These are phyloP conservation scores for Tricholoma sp. DNA, from an alignment of 768 basidiomycete genomes.

Conservation along the genomic window DNA sequence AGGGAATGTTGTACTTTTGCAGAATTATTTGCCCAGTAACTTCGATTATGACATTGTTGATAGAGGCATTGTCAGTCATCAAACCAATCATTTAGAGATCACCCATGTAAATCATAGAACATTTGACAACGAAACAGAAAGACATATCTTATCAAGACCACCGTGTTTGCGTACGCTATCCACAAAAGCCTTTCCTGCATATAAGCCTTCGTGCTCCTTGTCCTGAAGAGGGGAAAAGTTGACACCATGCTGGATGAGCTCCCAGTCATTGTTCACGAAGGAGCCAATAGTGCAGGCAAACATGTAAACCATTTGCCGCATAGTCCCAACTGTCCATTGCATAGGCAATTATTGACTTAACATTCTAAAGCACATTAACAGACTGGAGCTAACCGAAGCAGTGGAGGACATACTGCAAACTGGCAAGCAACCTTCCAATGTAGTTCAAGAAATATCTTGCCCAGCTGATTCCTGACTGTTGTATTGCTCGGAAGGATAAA, in stretches of 20 bases:
- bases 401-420: neutral
- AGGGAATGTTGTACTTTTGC: constrained; percentile 19
- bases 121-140: neutral
- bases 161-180: constrained; percentile 17
- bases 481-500: constrained; percentile 18
- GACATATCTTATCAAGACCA: constrained; percentile 29
- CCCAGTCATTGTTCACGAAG: constrained; percentile 27
- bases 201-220: constrained; percentile 28
- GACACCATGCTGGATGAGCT: constrained; percentile 26
- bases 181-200: constrained; percentile 25
- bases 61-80: constrained; percentile 28
- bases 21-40: constrained; percentile 15
- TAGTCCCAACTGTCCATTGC: neutral
- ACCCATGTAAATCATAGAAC: neutral
- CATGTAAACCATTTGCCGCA: neutral
- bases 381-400: too few species aligned
- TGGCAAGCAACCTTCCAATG: neutral
- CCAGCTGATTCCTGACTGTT: constrained; percentile 16
- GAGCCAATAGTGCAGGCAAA: neutral
- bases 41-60: constrained; percentile 28
- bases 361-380: neutral
- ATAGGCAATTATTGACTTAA: neutral
- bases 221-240: constrained; percentile 27
- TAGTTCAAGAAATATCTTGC: neutral
- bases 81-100: constrained; percentile 3